Percentiles rank a stretch among this genome's conserved stretches.
These are phyloP conservation scores for Parsonsia alboflavescens DNA, from an alignment of 257 asterid genomes.

Conservation along the genomic window DNA sequence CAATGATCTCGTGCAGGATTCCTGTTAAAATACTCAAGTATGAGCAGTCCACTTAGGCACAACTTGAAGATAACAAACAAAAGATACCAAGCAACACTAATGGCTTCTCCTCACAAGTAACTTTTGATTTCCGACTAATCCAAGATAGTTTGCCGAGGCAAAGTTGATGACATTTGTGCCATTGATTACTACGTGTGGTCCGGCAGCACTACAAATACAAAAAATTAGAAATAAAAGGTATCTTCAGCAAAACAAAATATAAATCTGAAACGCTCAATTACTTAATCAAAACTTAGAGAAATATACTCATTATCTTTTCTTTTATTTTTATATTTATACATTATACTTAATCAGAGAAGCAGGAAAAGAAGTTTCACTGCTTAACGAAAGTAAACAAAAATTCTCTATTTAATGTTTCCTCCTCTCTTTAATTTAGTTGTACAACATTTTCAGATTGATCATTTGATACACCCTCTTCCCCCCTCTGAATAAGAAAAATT, in stretches of 20 bases:
- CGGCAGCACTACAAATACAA: slow-evolving; percentile 77
- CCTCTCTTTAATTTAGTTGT: neutral
- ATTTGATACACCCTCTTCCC: neutral
- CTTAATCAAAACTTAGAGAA: neutral
- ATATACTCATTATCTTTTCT: neutral
- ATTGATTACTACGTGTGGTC: slow-evolving; percentile 68
- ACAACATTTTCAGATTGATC: neutral
- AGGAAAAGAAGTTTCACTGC: neutral
- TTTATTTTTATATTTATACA: neutral
- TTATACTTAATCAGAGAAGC: neutral
- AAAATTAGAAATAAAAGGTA: slow-evolving; percentile 13
- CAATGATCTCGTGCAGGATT: slow-evolving; percentile 78
- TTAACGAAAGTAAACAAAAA: neutral
- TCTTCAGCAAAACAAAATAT: neutral
- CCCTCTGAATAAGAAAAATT: neutral
- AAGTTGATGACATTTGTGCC: slow-evolving; percentile 78
- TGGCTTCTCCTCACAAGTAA: slow-evolving; percentile 52
- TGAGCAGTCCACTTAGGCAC: slow-evolving; percentile 19
- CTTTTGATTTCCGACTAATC: slow-evolving; percentile 73
- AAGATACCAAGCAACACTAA: slow-evolving; percentile 16
- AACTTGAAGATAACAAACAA: slow-evolving; percentile 9
- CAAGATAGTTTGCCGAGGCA: slow-evolving; percentile 92
- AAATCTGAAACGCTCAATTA: neutral
- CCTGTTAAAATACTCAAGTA: slow-evolving; percentile 42
- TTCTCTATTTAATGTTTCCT: neutral